Conservation (phyloP, 2,329 filamentous ascomycete species). For the Botrytis tulipae region DNA sequence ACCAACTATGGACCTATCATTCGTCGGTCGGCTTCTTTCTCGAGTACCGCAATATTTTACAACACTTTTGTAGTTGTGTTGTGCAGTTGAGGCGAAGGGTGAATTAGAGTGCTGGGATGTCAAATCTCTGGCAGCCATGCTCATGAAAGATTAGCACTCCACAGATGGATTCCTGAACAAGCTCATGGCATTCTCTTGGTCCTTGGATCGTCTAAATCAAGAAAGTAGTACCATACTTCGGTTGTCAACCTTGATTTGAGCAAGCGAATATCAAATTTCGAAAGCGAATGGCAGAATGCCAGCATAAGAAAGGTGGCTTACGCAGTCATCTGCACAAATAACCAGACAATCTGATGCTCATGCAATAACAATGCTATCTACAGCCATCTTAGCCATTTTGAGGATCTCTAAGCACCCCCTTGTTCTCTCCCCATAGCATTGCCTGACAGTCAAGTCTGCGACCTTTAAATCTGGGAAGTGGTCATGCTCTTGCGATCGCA, state of each 20-base stretch:
- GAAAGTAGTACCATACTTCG: neutral
- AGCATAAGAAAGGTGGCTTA: neutral
- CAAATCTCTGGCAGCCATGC: neutral
- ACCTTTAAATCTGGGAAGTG: constrained; percentile 9
- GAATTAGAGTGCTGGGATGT: neutral
- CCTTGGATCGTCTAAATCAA: neutral
- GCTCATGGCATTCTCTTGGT: neutral
- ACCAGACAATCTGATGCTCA: constrained; percentile 31
- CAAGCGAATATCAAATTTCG: neutral
- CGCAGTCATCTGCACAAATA: neutral
- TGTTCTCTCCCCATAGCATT: constrained; percentile 33
- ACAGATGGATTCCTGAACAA: neutral
- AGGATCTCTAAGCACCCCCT: constrained; percentile 53
- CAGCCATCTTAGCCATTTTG: constrained; percentile 52
- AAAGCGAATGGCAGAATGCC: neutral
- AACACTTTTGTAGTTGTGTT: neutral
- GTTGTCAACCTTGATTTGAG: neutral
- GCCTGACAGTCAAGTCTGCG: constrained; percentile 33
- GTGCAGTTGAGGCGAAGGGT: neutral
- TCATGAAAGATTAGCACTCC: neutral
- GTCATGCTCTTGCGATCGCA: constrained; percentile 12
- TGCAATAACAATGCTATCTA: constrained; percentile 55
- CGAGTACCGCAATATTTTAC: neutral
- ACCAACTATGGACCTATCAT: neutral
- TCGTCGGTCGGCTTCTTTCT: neutral